Base-by-base conservation (phyloP, 2,329 filamentous ascomycete genomes). In the Ophiostoma novo-ulmi region DNA sequence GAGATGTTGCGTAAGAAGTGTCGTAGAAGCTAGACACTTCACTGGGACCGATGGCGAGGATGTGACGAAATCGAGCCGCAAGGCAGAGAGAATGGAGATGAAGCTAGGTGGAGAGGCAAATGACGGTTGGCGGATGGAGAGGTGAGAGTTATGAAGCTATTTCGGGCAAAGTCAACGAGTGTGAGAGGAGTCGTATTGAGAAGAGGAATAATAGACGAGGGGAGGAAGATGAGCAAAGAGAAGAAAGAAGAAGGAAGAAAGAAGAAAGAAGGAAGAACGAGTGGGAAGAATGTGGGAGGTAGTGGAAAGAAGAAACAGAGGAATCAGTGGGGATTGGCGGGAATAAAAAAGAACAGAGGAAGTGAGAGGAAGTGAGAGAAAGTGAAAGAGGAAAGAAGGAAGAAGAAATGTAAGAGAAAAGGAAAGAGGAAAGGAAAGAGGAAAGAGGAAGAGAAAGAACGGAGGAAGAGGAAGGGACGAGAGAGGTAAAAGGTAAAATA, bases 11-110 rank as follows among this genome's bases (percentile, higher is more conserved):
- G 63, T 39, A 39, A 39, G 63, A 22, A 14, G 63, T 41, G 63
- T 65, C 36, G 63, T 65, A 65, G 61, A 63, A 39, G 61, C 61
- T 39, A 64, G 61, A 63, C 31, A 63, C 58, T 58, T 58, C 3
- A 58, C 13, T 22, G 22, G 52, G 52, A 14, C 52, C 52, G 52
- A 31, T 14, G 58, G 58, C 58, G 58, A 63, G 26, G 26, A 63
- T 31, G 13, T 63, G 22, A 39, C 26, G 61, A n/a, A n/a, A 11
- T 64, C 26, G 35, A 64, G 61, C 35, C 61, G 61, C 58, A 63
- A 63, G 58, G 58, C 58, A 63, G 17, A 64, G 17, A 22, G 61
- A 5, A 22, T 38, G 63, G 36, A 14, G 63, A 17, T 17, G 36
- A 65, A 36, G 17, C 63, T 31, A 36, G 36, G 35, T n/a, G 63